Base-by-base conservation (phyloP, 179 eudicot genomes). In the Spinacia oleracea region DNA sequence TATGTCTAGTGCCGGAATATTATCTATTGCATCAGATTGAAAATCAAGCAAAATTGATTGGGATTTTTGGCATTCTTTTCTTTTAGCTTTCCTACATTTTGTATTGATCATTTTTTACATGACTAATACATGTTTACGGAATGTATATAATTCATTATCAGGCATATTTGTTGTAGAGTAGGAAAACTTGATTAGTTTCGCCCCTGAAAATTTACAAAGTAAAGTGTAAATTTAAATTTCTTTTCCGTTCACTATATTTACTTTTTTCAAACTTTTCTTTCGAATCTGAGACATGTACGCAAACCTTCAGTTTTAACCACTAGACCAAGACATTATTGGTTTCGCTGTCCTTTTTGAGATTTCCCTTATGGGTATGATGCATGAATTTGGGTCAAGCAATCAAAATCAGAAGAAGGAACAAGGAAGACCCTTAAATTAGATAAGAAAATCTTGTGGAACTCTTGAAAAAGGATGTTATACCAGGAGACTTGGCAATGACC, bases 21-120 rank as follows among this genome's bases (percentile, higher is more conserved):
- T 70, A 3, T 93, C 98, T 58, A 76, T 90, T 83, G 87, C 74
- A 80, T 96, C 97, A 35, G 98, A 96, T 51, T 91, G 80, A 91
- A 29, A 58, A 32, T 65, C 58, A n/a, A 34, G 77, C 32, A 40
- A 69, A 75, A 14, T 18, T 42, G 38, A 55, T 78, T 46, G 40
- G 53, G 70, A 64, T 48, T 72, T 50, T 72, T 64, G 58, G 42
- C 71, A 80, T 83, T 77, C 83, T 53, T 83, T 83, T 35, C 3
- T 6, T 15, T 10, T 69, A n/a, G n/a, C n/a, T 70, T 29, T 40
- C 3, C 55, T 34, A 21, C 64, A 79, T 72, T 58, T 20, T 29
- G 51, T n/a, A 42, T 69, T 42, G 50, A 70, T 68, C 59, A 56
- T 45, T 14, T 65, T 77, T 74, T 58, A n/a, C n/a, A 59, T 82